phyloP scores from a whole-genome alignment of 2,329 filamentous ascomycete species.

The Bipolaris gigantea region DNA sequence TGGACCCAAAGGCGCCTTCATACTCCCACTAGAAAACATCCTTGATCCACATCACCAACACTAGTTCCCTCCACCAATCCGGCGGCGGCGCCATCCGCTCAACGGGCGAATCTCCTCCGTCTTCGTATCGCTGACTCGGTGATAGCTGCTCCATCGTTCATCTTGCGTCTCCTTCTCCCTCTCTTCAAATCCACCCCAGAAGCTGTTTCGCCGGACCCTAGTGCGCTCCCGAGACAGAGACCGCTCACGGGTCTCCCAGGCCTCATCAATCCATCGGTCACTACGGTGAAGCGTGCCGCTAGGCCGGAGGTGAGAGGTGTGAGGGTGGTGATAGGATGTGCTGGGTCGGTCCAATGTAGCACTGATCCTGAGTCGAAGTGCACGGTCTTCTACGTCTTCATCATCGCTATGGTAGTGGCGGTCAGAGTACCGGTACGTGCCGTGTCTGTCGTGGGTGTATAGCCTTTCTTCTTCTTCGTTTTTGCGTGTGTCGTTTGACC shows the following conservation, averaged over 20 bases:
- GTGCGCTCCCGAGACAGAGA: conserved; percentile 11
- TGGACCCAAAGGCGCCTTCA: background rate
- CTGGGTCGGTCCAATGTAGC: conserved; percentile 25
- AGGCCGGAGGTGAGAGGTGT: conserved; percentile 20
- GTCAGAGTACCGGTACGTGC: conserved; percentile 10
- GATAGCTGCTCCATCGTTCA: conserved; percentile 28
- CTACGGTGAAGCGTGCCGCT: conserved; percentile 24
- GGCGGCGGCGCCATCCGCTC: conserved; percentile 24
- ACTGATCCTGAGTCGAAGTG: conserved; percentile 27
- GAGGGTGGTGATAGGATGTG: conserved; percentile 16
- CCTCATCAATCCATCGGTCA: conserved; percentile 33
- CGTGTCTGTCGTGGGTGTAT: conserved; percentile 6
- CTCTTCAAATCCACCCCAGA: conserved; percentile 20
- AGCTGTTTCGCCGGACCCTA: conserved; percentile 9
- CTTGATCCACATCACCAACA: no score
- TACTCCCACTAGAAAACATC: background rate
- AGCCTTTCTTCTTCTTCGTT: conserved; percentile 10
- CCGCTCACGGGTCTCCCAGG: conserved; percentile 32
- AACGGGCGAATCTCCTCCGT: conserved; percentile 39
- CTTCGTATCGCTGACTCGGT: conserved; percentile 33
- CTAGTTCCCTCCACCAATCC: conserved; percentile 4
- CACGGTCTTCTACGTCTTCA: conserved; percentile 22
- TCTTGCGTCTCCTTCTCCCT: conserved; percentile 20
- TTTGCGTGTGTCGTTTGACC: conserved; percentile 19
- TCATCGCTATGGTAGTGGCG: conserved; percentile 13